Conservation (phyloP, 768 basidiomycete genomes). For the Gyrodon lividus region DNA sequence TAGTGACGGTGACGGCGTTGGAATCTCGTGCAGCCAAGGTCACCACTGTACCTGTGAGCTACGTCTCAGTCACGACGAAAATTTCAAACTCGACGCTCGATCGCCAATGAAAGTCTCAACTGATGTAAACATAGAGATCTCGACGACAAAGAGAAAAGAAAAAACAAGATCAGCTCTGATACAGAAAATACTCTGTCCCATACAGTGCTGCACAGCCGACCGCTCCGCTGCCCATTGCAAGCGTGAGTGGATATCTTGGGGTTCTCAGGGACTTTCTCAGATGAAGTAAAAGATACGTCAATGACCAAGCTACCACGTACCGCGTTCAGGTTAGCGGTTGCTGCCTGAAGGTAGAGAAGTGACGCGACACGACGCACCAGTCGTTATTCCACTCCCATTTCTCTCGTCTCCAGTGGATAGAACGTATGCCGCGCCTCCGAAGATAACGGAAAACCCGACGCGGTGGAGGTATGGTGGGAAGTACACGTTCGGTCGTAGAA, state of each 20-base stretch:
- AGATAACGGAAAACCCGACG: conserved; percentile 42
- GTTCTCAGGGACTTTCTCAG: conserved; percentile 30
- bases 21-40: neutral
- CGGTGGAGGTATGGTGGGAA: conserved; percentile 44
- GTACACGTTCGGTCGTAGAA: conserved; percentile 24
- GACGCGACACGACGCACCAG: conserved; percentile 13
- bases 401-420: conserved; percentile 37
- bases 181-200: conserved; percentile 29
- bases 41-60: neutral
- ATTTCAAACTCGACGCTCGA: too few relatives aligned
- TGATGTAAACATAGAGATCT: too few relatives aligned
- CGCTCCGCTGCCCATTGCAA: conserved; percentile 33
- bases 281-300: conserved; percentile 44
- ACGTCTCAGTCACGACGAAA: neutral
- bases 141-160: neutral
- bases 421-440: conserved; percentile 46
- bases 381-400: conserved; percentile 47
- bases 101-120: too few relatives aligned
- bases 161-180: conserved; percentile 22
- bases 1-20: neutral
- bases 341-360: neutral
- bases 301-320: conserved; percentile 39
- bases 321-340: neutral
- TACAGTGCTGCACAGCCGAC: conserved; percentile 27
- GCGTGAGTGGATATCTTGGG: conserved; percentile 33